Evolutionary conservation across 2,329 filamentous ascomycete species (phyloP), one percentile per base, ranked within the genome.

Genomic region (Scedosporium aurantiacum): DNA sequence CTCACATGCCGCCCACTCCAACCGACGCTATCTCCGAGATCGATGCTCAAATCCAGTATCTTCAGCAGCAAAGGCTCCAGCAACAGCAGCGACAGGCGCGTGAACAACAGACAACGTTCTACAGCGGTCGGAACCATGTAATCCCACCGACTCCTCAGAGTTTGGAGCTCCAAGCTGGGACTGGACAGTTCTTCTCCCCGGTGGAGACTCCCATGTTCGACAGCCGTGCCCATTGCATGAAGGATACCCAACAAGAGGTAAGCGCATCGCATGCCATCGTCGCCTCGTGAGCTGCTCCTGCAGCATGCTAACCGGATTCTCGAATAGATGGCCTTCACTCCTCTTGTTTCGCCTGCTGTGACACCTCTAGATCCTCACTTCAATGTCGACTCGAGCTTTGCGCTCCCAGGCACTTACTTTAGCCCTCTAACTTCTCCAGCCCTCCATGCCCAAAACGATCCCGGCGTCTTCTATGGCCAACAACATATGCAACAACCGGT

Each of bases 401-500:
- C 82, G 5, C 79, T 89, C 3, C 85, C 87, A 0, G 83, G 82
- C 41, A 82, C 88, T 40, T 93, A 91, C 74, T 92, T 94, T 71
- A 94, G 89, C 69, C 90, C 90, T 8, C 78, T 94, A 57, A 91
- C 88, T 4, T 94, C 90, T 16, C 90, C 90, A 1, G 89, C 89
- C 3, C 77, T 94, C 18, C 87, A 89, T 71, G 88, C 89, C 1
- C 88, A 91, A 70, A 83, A 78, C 63, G 82, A 86, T 61, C 69
- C 75, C 27, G 71, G 72, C 16, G 71, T 76, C 4, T 67, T 74
- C 58, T 79, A 80, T 64, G 75, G 83, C 58, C 72, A 76, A 62
- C 59, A 56, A 10, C 59, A 61, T 6, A 41, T 61, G 28, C 69
- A 74, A 40, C 75, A 71, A 68, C 77, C 68, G 64, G 77, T 73